Conservation (phyloP, 176 grass and related monocot species). For the Cocos nucifera region DNA sequence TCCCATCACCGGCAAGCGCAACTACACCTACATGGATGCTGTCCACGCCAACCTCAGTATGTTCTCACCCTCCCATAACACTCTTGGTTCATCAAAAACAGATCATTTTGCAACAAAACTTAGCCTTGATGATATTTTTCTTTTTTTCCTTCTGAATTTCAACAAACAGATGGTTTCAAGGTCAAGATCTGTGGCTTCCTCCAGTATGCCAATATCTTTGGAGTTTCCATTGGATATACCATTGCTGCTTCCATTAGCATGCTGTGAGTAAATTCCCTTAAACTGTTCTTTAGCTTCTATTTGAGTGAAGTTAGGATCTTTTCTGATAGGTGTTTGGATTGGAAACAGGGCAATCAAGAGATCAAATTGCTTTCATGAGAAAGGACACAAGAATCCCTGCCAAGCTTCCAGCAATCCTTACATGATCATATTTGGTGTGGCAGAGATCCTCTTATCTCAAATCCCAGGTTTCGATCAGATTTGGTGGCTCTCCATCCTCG, state of each 20-base stretch:
- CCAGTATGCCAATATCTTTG: slow-evolving; percentile 93
- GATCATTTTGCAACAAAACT: too few relatives aligned
- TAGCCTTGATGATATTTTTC: too few relatives aligned
- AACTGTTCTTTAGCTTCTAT: neutral
- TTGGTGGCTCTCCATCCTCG: slow-evolving; percentile 83
- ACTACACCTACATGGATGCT: slow-evolving; percentile 96
- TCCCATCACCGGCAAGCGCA: slow-evolving; percentile 56
- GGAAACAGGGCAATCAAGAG: slow-evolving; percentile 62
- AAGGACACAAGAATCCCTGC: slow-evolving; percentile 62
- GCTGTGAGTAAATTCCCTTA: slow-evolving; percentile 44
- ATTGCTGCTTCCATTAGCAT: slow-evolving; percentile 97
- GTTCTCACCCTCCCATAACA: neutral
- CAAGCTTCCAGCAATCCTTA: slow-evolving; percentile 65
- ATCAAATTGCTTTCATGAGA: slow-evolving; percentile 73
- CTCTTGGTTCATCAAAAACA: too few relatives aligned
- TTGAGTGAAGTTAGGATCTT: neutral
- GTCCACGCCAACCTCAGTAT: slow-evolving; percentile 74
- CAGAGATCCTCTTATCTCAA: slow-evolving; percentile 79
- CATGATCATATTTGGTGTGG: slow-evolving; percentile 94
- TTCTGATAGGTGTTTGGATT: neutral
- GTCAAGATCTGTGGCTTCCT: slow-evolving; percentile 79
- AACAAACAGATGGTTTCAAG: slow-evolving; percentile 67
- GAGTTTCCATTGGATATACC: slow-evolving; percentile 97
- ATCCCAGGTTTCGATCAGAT: slow-evolving; percentile 96
- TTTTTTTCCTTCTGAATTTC: slow-evolving; percentile 2